These are phyloP conservation scores for Tagetes erecta DNA, from an alignment of 129 eudicot species.

Conservation along the genomic window DNA sequence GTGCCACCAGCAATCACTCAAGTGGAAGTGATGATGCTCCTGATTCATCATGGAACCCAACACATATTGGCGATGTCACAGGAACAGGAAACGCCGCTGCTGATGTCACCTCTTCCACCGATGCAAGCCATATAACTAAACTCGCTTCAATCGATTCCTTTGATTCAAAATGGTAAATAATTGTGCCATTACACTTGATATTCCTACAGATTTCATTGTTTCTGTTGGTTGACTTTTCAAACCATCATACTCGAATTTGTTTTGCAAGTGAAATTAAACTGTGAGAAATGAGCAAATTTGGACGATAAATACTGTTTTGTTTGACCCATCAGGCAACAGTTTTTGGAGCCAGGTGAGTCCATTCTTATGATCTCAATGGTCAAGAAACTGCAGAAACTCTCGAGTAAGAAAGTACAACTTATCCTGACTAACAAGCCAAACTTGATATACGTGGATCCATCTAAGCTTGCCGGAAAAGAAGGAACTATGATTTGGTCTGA, in stretches of 20 bases:
- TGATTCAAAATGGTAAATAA: conserved; percentile 87
- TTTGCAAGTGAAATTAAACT: neutral
- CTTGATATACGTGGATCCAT: conserved; percentile 80
- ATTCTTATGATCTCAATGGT: conserved; percentile 98
- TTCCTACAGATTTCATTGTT: neutral
- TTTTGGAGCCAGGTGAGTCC: conserved; percentile 91
- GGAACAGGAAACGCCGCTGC: conserved; percentile 43
- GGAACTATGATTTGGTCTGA: conserved; percentile 93
- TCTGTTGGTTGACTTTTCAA: conserved; percentile 16
- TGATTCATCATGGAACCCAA: conserved; percentile 66
- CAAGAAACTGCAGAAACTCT: conserved; percentile 78
- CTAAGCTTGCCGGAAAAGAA: conserved; percentile 78
- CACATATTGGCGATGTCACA: conserved; percentile 64
- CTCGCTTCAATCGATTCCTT: conserved; percentile 96
- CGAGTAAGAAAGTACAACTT: conserved; percentile 95
- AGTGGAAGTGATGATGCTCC: conserved; percentile 53
- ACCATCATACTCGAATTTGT: neutral
- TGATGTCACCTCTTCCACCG: conserved; percentile 56
- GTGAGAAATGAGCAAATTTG: conserved; percentile 16
- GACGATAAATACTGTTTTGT: neutral
- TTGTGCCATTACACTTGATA: conserved; percentile 9
- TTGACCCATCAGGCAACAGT: conserved; percentile 62
- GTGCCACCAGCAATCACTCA: conserved; percentile 41
- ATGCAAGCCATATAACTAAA: conserved; percentile 64
- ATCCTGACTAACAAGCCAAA: conserved; percentile 94